Conservation (phyloP, 495 filamentous ascomycete genomes). For the Aspergillus kassunensis region DNA sequence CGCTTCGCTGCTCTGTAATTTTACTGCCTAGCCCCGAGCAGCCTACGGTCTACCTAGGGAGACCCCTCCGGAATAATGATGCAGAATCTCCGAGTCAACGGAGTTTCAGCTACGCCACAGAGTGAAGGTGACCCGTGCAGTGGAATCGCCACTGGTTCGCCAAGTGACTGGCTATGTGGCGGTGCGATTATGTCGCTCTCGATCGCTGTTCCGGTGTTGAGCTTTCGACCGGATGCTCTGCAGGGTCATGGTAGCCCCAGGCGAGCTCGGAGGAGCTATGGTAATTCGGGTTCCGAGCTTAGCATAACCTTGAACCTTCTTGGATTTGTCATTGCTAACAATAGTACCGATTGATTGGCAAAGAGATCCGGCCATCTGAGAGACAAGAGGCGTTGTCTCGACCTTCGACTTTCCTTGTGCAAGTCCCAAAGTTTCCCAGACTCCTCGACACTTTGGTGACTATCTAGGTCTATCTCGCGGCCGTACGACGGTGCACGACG, state of each 20-base stretch:
- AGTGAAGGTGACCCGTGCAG: background rate
- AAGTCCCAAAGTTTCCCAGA: background rate
- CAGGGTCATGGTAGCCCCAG: constrained; percentile 4
- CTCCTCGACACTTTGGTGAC: background rate
- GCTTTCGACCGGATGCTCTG: background rate
- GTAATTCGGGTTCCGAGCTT: background rate
- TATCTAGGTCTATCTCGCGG: background rate
- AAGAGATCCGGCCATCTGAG: constrained; percentile 1
- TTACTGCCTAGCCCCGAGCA: constrained; percentile 6
- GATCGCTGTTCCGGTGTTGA: background rate
- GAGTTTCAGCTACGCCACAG: constrained; percentile 1
- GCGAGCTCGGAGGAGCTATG: background rate
- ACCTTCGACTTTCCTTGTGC: constrained; percentile 1
- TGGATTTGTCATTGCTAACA: constrained; percentile 19
- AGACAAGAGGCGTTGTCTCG: background rate
- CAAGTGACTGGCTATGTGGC: background rate
- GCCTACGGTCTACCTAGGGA: background rate
- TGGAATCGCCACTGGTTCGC: background rate
- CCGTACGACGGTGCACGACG: constrained; percentile 13
- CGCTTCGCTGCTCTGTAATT: constrained; percentile 8
- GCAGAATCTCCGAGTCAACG: too few species aligned
- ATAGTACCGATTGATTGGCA: constrained; percentile 14
- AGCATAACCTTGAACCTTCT: constrained; percentile 1
- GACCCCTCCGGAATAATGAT: too few species aligned
- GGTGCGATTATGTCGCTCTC: background rate